Conservation (phyloP, 2,329 filamentous ascomycete species). For the Emmonsia crescens region DNA sequence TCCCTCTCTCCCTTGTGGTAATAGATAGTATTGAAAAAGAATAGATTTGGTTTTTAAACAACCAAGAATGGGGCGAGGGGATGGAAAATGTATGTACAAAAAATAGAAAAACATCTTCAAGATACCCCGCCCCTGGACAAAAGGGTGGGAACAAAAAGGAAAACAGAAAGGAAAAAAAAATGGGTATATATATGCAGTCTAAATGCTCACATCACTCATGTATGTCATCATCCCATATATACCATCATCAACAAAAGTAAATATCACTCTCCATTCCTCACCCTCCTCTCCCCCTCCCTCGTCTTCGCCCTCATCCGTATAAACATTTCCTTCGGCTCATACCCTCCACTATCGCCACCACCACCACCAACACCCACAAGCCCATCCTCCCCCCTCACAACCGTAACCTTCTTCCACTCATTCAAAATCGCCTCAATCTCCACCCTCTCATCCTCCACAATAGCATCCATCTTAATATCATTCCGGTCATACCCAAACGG, state of each 20-base stretch:
- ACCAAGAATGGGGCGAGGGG: neutral
- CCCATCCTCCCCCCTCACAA: slow-evolving; percentile 9
- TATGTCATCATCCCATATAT: neutral
- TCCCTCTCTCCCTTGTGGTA: neutral
- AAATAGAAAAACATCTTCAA: neutral
- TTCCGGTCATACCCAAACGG: slow-evolving; percentile 56
- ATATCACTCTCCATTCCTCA: neutral
- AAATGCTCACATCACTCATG: neutral
- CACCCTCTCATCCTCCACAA: slow-evolving; percentile 49
- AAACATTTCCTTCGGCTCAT: slow-evolving; percentile 23
- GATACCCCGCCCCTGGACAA: neutral
- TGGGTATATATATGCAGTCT: neutral
- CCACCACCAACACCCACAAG: neutral
- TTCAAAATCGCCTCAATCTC: slow-evolving; percentile 49
- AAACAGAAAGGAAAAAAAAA: neutral
- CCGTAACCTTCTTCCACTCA: slow-evolving; percentile 42
- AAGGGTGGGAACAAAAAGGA: neutral
- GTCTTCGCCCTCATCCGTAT: slow-evolving; percentile 14
- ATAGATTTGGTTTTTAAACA: neutral
- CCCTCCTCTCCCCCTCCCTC: neutral
- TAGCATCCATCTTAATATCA: slow-evolving; percentile 58
- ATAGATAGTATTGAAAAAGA: neutral
- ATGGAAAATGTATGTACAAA: no score
- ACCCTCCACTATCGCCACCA: slow-evolving; percentile 8
- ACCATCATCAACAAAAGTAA: neutral